Evolutionary conservation across 306 rosid species (phyloP).

Genomic region (Abrus pulchellus): DNA sequence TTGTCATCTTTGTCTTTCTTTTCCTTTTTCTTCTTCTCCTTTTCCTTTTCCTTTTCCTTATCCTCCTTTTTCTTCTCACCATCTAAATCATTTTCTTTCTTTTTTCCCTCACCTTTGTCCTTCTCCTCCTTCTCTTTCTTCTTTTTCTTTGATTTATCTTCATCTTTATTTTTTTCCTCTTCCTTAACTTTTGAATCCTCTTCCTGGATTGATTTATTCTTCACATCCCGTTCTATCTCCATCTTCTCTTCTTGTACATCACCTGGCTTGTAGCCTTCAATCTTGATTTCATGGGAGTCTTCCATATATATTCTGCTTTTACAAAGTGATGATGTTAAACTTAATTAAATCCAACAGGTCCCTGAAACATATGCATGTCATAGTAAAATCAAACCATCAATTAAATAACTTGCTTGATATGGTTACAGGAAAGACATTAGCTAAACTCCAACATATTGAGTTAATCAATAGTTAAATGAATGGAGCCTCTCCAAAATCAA

Average conservation of each 20-base stretch:
- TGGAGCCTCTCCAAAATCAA: neutral
- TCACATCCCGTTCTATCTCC: slow-evolving; percentile 52
- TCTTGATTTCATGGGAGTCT: slow-evolving; percentile 49
- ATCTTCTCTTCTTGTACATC: slow-evolving; percentile 55
- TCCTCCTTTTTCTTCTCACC: slow-evolving; percentile 30
- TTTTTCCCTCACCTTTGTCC: neutral
- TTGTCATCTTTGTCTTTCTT: slow-evolving; percentile 17
- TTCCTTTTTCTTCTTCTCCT: slow-evolving; percentile 14
- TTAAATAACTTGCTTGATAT: slow-evolving; percentile 16
- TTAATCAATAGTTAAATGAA: slow-evolving; percentile 5
- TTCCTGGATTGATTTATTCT: slow-evolving; percentile 57
- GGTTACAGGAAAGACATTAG: slow-evolving; percentile 6
- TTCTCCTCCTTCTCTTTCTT: slow-evolving; percentile 39
- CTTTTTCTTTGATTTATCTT: slow-evolving; percentile 40
- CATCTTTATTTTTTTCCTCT: slow-evolving; percentile 57
- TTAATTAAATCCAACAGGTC: slow-evolving; percentile 25
- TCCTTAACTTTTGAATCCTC: slow-evolving; percentile 39
- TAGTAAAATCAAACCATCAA: slow-evolving; percentile 26
- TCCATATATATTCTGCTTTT: slow-evolving; percentile 59
- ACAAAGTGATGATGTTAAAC: slow-evolving; percentile 27
- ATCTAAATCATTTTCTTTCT: slow-evolving; percentile 3
- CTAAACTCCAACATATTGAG: slow-evolving; percentile 22
- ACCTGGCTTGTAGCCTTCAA: slow-evolving; percentile 46
- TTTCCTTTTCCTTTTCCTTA: slow-evolving; percentile 12
- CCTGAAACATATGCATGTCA: slow-evolving; percentile 29